A percentile compares a stretch with the other conserved stretches of the same genome.
phyloP scores from a whole-genome alignment of 1,139 yeast species.

The Nadsonia commutata region DNA sequence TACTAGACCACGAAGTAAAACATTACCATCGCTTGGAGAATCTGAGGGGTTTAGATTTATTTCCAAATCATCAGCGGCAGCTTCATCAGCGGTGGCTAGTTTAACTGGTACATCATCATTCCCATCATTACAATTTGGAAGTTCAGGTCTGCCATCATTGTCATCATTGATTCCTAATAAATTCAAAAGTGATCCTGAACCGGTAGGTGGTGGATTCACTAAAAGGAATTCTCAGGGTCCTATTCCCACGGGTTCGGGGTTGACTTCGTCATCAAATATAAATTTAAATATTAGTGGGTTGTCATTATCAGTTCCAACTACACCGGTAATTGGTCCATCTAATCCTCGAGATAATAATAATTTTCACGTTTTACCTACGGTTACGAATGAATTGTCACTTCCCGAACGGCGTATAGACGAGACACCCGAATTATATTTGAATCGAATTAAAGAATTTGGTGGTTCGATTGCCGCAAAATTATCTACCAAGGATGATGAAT shows the following conservation, averaged over 20 bases:
- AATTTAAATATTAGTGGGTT: too few species aligned
- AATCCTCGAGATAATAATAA: too few species aligned
- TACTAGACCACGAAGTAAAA: neutral
- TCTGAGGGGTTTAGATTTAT: too few species aligned
- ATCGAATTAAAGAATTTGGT: constrained; percentile 20
- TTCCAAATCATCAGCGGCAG: too few species aligned
- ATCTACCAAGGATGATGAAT: constrained; percentile 24
- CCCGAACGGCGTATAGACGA: constrained; percentile 25
- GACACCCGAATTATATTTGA: constrained; percentile 24
- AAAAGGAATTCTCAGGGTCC: neutral
- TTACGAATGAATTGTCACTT: constrained; percentile 1
- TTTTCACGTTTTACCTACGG: neutral
- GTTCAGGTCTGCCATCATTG: too few species aligned
- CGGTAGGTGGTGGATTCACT: too few species aligned
- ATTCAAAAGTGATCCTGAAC: neutral
- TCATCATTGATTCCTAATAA: neutral
- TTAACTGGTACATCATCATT: neutral
- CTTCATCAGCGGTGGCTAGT: too few species aligned
- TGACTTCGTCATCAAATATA: neutral
- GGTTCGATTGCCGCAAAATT: constrained; percentile 27
- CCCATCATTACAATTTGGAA: neutral
- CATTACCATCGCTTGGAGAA: too few species aligned
- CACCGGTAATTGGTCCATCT: neutral
- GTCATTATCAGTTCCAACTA: too few species aligned
- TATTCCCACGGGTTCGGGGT: neutral